A percentile compares a stretch with the other conserved stretches of the same genome.
Conservation (phyloP, 1,284 basidiomycete genomes). For the Ceratobasidium papillatum region DNA sequence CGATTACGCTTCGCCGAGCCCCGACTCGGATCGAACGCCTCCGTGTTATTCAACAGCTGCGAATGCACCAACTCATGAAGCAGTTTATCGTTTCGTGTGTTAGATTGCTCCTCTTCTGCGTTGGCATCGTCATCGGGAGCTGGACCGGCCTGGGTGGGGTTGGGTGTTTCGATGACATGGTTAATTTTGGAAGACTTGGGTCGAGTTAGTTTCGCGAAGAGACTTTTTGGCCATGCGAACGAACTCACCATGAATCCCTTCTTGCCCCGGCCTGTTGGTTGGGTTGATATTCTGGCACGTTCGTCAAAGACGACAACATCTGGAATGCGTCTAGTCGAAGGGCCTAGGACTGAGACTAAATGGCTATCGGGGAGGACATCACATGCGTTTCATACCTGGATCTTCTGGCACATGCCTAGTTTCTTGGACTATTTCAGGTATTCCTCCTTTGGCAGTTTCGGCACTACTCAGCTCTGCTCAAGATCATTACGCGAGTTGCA, state of each 20-base stretch:
- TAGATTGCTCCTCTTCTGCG: constrained; percentile 13
- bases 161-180: constrained; percentile 12
- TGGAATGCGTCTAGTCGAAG: constrained; percentile 16
- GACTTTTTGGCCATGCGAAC: not conserved
- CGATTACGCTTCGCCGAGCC: constrained; percentile 24
- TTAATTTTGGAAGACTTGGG: constrained; percentile 33
- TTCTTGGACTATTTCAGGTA: not conserved
- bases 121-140: not conserved
- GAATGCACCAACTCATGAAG: constrained; percentile 37
- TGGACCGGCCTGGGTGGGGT: not conserved
- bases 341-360: constrained; percentile 3
- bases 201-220: constrained; percentile 5
- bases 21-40: constrained; percentile 3
- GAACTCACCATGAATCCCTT: constrained; percentile 35
- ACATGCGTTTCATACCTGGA: constrained; percentile 4
- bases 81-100: constrained; percentile 26
- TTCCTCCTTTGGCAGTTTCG: not conserved
- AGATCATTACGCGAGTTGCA: not conserved
- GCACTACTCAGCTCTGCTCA: not conserved
- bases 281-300: not conserved
- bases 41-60: constrained; percentile 30
- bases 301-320: constrained; percentile 32
- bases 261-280: constrained; percentile 9
- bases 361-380: not conserved
- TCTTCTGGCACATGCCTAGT: not conserved